Evolutionary conservation across 1,284 basidiomycete genomes (phyloP).

Genomic region (Papiliotrema fonsecae): DNA sequence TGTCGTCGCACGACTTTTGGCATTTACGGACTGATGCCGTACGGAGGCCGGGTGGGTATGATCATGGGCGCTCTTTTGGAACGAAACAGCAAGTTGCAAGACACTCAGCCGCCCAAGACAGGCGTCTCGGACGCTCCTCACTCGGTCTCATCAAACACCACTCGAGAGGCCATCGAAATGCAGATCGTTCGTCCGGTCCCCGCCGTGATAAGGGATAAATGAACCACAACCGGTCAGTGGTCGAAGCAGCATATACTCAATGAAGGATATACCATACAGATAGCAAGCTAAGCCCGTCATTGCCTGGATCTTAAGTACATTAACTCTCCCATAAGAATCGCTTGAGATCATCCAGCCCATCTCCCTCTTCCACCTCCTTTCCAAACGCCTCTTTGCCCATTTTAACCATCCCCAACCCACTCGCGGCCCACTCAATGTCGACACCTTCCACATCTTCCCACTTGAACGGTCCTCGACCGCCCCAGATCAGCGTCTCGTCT

Average conservation of each 20-base stretch:
- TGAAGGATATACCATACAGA: no score
- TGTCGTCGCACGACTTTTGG: not conserved
- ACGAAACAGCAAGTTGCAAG: not conserved
- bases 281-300: no score
- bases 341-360: conserved; percentile 37
- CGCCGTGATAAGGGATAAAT: no score
- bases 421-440: conserved; percentile 35
- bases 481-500: conserved; percentile 41
- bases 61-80: conserved; percentile 1
- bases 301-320: not conserved
- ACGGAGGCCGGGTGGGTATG: conserved; percentile 1
- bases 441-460: conserved; percentile 47
- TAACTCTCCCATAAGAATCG: conserved; percentile 26
- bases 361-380: conserved; percentile 24
- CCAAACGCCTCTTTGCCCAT: conserved; percentile 6
- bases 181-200: no score
- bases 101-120: not conserved
- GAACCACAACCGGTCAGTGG: no score
- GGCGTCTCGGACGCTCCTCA: no score
- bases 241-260: no score
- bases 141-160: not conserved
- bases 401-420: conserved; percentile 23
- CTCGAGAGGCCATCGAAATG: no score
- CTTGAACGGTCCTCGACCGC: conserved; percentile 34
- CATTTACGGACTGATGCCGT: not conserved